Base-by-base conservation (phyloP, 169 alveolate genomes). In the Eimeria praecox region DNA sequence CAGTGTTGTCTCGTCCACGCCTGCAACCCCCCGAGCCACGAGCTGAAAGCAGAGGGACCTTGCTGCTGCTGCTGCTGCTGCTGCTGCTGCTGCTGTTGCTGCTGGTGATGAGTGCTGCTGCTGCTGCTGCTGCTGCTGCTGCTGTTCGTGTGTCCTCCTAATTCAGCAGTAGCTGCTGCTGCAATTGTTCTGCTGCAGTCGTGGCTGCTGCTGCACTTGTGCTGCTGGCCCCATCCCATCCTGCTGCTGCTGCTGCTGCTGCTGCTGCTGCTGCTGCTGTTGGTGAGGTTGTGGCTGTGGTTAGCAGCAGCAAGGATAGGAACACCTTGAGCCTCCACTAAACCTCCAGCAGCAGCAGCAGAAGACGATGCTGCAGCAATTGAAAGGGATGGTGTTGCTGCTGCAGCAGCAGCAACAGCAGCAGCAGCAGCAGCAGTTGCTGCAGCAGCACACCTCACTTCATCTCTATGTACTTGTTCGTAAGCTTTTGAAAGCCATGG, bases 181-280 rank as follows among this genome's bases (percentile, higher is more conserved):
- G 78, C 78, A 6, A 18, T 18, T 10, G 30, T 22, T 9, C 78
- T 66, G 78, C 24, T 66, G 38, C 6, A 8, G 42, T 35, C 22
- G 52, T 42, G 24, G 52, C 49, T 5, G 14, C 24, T 14, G 52
- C 49, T 14, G 52, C 30, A 8, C 42, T 33, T 9, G 52, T 66
- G 78, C 38, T 66, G 78, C 78, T 66, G 42, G 14, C 24, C 33
- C 42, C 24, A 8, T 66, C 78, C 78, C 42, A 8, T 10, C 12
- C 52, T 75, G 86, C 54, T 75, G 86, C 86, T 75, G 54, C 30
- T 75, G 86, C 9, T 75, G 86, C 86, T 22, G 86, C 49, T 10
- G 78, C 78, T 10, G 78, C 78, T 66, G 78, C 86, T 75, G 30
- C 49, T 75, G 54, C 86, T 4, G 24, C 30, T 12, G 49, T 16